Conservation (phyloP, 1,284 basidiomycete genomes). For the Pisolithus thermaeus region DNA sequence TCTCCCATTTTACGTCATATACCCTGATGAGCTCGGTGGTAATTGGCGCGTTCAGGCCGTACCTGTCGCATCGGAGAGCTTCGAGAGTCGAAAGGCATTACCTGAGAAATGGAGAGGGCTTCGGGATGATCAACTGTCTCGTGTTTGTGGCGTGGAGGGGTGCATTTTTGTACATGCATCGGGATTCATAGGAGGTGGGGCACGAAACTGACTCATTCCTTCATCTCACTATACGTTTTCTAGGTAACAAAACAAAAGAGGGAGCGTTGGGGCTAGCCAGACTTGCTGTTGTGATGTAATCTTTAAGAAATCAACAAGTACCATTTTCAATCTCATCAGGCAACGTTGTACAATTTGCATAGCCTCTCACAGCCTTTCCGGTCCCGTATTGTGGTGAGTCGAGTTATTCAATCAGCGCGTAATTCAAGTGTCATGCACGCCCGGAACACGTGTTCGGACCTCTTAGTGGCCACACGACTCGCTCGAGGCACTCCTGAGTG, state of each 20-base stretch:
- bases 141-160: constrained; percentile 73
- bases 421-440: constrained; percentile 9
- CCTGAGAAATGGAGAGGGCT: constrained; percentile 93
- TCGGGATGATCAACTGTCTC: constrained; percentile 76
- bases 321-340: too few species aligned
- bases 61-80: constrained; percentile 76
- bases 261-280: constrained; percentile 82
- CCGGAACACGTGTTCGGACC: constrained; percentile 13
- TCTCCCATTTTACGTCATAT: constrained; percentile 81
- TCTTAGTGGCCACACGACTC: constrained; percentile 6
- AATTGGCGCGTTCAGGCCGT: constrained; percentile 97
- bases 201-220: background rate
- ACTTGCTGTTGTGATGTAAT: constrained; percentile 47
- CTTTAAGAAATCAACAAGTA: constrained; percentile 1
- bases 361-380: too few species aligned
- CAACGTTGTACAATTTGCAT: too few species aligned
- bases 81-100: constrained; percentile 86
- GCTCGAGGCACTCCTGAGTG: constrained; percentile 2
- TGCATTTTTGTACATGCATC: constrained; percentile 93
- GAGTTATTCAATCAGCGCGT: too few species aligned
- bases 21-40: constrained; percentile 74
- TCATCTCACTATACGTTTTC: constrained; percentile 2
- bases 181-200: constrained; percentile 90
- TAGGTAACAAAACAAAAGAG: constrained; percentile 88
- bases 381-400: too few species aligned